Conservation (phyloP, 441 rosid genomes). For the Lepidium campestre region DNA sequence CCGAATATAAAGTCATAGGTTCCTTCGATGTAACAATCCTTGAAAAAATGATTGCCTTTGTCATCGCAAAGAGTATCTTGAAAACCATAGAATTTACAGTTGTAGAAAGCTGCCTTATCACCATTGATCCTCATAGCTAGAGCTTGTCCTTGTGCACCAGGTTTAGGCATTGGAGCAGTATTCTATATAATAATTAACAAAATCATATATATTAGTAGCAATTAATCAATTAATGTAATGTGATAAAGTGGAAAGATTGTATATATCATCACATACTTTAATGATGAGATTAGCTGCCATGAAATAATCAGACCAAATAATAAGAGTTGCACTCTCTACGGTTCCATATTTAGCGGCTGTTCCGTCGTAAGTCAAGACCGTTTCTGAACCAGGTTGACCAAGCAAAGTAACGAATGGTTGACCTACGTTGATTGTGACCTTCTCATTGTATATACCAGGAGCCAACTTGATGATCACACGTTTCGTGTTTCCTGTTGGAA, state of each 20-base stretch:
- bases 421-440: slow-evolving; percentile 19
- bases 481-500: slow-evolving; percentile 27
- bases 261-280: slow-evolving; percentile 23
- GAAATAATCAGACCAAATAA: slow-evolving; percentile 47
- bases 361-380: slow-evolving; percentile 41
- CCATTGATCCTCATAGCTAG: slow-evolving; percentile 51
- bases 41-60: slow-evolving; percentile 65
- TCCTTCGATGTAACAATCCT: slow-evolving; percentile 62
- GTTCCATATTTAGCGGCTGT: slow-evolving; percentile 52
- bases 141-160: slow-evolving; percentile 43
- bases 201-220: not conserved
- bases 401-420: slow-evolving; percentile 28
- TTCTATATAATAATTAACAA: slow-evolving; percentile 40
- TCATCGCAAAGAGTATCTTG: slow-evolving; percentile 79
- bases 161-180: slow-evolving; percentile 50
- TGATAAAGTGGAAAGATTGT: not conserved
- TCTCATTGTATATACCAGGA: slow-evolving; percentile 30
- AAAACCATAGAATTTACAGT: slow-evolving; percentile 46
- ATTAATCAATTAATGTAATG: not conserved
- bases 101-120: slow-evolving; percentile 56
- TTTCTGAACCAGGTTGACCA: slow-evolving; percentile 25
- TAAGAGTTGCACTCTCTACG: slow-evolving; percentile 59
- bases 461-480: slow-evolving; percentile 30
- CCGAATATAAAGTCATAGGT: slow-evolving; percentile 82
- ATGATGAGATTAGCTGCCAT: slow-evolving; percentile 45